phyloP scores from a whole-genome alignment of 192 early-diverging fungal genomes.

The Spizellomyces punctatus region DNA sequence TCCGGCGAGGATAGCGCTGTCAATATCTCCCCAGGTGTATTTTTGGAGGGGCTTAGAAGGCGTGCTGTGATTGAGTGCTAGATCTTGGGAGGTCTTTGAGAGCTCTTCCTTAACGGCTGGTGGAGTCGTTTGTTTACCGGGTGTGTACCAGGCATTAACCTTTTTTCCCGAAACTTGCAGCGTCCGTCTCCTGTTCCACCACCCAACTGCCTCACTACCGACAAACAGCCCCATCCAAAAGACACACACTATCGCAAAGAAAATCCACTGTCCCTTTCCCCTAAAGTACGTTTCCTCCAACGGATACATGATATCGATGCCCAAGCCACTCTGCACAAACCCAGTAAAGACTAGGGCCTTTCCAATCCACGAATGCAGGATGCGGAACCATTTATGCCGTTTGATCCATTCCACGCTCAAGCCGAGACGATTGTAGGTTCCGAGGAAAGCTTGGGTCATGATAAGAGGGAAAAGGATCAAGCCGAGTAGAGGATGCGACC shows the following conservation, averaged over 20 bases:
- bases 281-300: slow-evolving; percentile 14
- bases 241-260: slow-evolving; percentile 23
- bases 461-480: slow-evolving; percentile 26
- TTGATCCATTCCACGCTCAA: slow-evolving; percentile 16
- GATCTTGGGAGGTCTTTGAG: background rate
- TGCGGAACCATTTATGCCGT: background rate
- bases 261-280: slow-evolving; percentile 18
- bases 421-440: slow-evolving; percentile 22
- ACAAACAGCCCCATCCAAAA: slow-evolving; percentile 35
- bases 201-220: background rate
- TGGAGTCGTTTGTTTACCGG: background rate
- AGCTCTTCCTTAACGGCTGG: slow-evolving; percentile 1
- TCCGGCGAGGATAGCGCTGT: slow-evolving; percentile 24
- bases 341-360: slow-evolving; percentile 4
- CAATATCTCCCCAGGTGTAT: slow-evolving; percentile 42
- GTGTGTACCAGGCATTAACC: background rate
- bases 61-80: background rate
- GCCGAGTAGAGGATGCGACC: slow-evolving; percentile 30
- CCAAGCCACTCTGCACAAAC: slow-evolving; percentile 28
- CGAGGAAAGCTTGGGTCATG: slow-evolving; percentile 28
- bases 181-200: background rate
- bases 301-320: slow-evolving; percentile 40
- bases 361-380: slow-evolving; percentile 16
- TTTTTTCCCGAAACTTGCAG: background rate
- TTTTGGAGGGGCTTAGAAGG: background rate